Conservation (phyloP, 441 rosid genomes). For the Pelargonium cotyledonis region DNA sequence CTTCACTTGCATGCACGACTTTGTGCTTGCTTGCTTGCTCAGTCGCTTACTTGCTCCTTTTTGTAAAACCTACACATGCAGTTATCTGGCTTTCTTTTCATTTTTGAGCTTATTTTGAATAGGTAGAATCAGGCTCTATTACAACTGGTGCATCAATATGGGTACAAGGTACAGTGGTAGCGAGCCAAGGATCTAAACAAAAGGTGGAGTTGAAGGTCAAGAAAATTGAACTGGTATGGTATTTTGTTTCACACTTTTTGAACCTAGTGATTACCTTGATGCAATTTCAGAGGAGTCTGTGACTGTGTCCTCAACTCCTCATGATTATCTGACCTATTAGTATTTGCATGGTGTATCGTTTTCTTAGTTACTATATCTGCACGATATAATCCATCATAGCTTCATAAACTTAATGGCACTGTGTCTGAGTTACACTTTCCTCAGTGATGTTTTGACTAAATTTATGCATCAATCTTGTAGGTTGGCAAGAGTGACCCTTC, state of each 20-base stretch:
- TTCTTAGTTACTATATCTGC: background rate
- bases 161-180: constrained; percentile 71
- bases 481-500: constrained; percentile 88
- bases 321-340: background rate
- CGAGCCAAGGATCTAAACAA: constrained; percentile 87
- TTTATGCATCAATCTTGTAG: constrained; percentile 28
- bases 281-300: background rate
- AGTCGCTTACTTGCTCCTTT: background rate
- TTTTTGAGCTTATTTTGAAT: constrained; percentile 17
- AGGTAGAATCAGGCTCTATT: constrained; percentile 77
- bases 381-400: background rate
- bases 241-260: constrained; percentile 16
- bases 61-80: background rate
- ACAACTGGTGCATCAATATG: constrained; percentile 81
- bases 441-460: background rate
- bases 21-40: background rate
- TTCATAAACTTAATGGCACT: background rate
- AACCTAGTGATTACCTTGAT: background rate
- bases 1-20: too few relatives aligned
- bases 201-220: constrained; percentile 76
- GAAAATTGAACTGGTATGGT: constrained; percentile 61
- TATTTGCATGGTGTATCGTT: background rate
- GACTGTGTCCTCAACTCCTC: background rate
- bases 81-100: constrained; percentile 12
- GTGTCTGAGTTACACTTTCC: too few relatives aligned